Base-by-base conservation (phyloP, 2,329 filamentous ascomycete genomes). In the Colletotrichum falcatum region DNA sequence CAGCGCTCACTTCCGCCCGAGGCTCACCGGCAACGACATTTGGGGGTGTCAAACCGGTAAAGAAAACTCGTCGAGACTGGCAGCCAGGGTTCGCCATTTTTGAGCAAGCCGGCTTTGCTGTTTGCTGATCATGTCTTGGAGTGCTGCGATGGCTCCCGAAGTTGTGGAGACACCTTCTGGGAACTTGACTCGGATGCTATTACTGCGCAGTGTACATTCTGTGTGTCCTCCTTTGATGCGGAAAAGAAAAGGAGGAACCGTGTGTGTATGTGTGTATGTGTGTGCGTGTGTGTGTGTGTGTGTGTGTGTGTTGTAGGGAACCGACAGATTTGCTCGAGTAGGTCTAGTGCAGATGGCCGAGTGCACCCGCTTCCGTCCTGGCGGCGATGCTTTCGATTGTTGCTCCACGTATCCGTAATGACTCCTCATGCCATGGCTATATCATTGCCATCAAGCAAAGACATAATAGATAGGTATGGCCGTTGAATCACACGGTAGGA, bases 141-240 rank as follows among this genome's bases (percentile, higher is more conserved):
- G 58, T n/a, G 51, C 30, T 42, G 33, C 12, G 9, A 58, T 8
- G n/a, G 28, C 56, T 44, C 14, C 23, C 26, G 26, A 28, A 14
- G 28, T 28, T 37, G 67, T 67, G 64, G 64, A 53, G 44, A 53
- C 44, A 33, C 35, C n/a, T 48, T 56, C 58, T 70, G 30, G 67
- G 64, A 54, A 46, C 46, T 66, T 68, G 68, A 70, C 68, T 70
- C 68, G 30, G 59, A 61, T 61, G 51, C 54, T 44, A 44, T 56
- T 11, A 35, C 35, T 2, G 5, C 6, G 30, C 30, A 33, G 30
- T 33, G 30, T 33, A 33, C 7, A 33, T 33, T 7, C 30, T 33
- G 30, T 33, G 55, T 61, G 37, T 33, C 48, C 61, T 42, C 56
- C 51, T 42, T 39, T 14, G 23, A 44, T 35, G 33, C 18, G 58